A percentile compares a stretch with the other conserved stretches of the same genome.
These are phyloP conservation scores for Ramalina intermedia DNA, from an alignment of 495 filamentous ascomycete genomes.

Conservation along the genomic window DNA sequence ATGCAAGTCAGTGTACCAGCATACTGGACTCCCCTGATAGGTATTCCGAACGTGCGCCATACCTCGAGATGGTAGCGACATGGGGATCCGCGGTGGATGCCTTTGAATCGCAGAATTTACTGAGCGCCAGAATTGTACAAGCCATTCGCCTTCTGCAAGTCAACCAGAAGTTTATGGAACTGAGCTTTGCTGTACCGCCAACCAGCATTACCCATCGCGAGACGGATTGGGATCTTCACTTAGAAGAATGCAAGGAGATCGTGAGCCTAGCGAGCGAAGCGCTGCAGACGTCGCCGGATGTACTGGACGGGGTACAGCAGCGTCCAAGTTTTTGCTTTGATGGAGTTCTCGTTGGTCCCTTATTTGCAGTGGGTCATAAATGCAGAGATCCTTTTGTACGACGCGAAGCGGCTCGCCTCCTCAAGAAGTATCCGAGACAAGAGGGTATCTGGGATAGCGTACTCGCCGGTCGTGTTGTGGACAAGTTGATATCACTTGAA, in stretches of 20 bases:
- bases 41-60: no score
- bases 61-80: no score
- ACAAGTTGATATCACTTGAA: slow-evolving; percentile 41
- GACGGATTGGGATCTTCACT: slow-evolving; percentile 5
- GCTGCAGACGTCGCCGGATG: background rate
- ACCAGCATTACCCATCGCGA: background rate
- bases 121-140: background rate
- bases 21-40: background rate
- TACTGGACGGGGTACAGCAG: background rate
- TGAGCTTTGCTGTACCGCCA: background rate
- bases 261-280: slow-evolving; percentile 14
- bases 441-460: slow-evolving; percentile 53
- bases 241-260: slow-evolving; percentile 15
- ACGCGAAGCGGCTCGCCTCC: slow-evolving; percentile 38
- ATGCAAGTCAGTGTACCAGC: background rate
- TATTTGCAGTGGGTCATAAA: slow-evolving; percentile 42
- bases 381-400: slow-evolving; percentile 42
- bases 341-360: slow-evolving; percentile 36
- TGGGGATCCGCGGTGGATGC: background rate
- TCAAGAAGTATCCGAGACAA: slow-evolving; percentile 36
- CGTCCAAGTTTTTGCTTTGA: slow-evolving; percentile 23
- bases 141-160: slow-evolving; percentile 5
- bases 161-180: background rate
- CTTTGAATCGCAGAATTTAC: background rate
- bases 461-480: slow-evolving; percentile 36